Evolutionary conservation across 2,329 filamentous ascomycete genomes (phyloP), one percentile per base, ranked within the genome.

Genomic region (Leptoxyphium fumago): DNA sequence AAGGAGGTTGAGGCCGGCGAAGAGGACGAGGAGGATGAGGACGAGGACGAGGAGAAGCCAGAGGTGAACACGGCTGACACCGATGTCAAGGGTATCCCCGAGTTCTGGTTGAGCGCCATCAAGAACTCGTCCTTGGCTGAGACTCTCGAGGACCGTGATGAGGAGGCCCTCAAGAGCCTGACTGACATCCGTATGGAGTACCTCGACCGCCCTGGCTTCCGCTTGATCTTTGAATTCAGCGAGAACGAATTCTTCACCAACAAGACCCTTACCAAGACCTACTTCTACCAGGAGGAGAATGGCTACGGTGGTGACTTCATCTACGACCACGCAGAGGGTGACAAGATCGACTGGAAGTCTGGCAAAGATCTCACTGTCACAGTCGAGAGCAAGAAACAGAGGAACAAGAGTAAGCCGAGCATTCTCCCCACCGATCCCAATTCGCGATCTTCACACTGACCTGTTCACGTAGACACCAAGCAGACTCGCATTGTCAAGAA

Each of bases 71-170:
- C 76, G 53, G 61, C 72, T 39, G 64, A 69, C 29, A 64, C 68
- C 46, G 64, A 71, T 45, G 68, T 82, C 52, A 73, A 78, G 58
- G 91, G 91, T 66, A 95, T 98, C 50, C 91, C 91, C 50, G 91
- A 98, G 69, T 98, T 98, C 76, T 98, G 91, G 91, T 75, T 98
- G 42, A 95, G 89, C 49, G 89, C 93, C 56, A 96, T 98, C 89
- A 98, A 98, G 77, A 98, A 98, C 74, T 89, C 95, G 65, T 94
- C 88, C 28, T 80, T 98, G 45, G 86, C 89, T 45, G 93, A 98
- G 69, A 94, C 95, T 78, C 95, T 98, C 64, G 98, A 91, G 58
- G 91, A 96, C 59, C 84, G 87, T 52, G 91, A 98, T 62, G 91
- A 98, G 76, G 80, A 78, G 54, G 91, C 88, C 43, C 80, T 98